A percentile compares a stretch with the other conserved stretches of the same genome.
phyloP scores from a whole-genome alignment of 2,329 filamentous ascomycete genomes.

The Didymella segeticola region DNA sequence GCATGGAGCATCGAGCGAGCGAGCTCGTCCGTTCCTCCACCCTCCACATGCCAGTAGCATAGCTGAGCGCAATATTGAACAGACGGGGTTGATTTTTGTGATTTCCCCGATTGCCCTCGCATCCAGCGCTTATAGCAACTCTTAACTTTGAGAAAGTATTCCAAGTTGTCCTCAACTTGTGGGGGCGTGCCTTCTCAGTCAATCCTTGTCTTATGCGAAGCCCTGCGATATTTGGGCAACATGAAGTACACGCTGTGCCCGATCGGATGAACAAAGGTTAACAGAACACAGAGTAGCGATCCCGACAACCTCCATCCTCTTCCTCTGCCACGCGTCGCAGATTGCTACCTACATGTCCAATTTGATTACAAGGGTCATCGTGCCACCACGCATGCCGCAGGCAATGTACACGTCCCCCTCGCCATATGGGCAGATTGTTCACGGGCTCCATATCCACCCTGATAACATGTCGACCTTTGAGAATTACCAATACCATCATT shows the following conservation, averaged over 20 bases:
- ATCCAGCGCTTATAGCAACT: background rate
- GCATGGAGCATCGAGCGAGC: background rate
- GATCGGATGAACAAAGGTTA: background rate
- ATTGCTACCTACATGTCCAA: background rate
- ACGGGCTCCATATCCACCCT: background rate
- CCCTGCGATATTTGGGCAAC: background rate
- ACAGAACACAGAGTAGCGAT: background rate
- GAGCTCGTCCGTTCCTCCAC: background rate
- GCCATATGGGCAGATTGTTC: background rate
- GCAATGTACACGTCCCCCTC: background rate
- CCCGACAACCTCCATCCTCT: background rate
- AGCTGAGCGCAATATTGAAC: background rate
- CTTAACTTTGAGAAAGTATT: background rate
- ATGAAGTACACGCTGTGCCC: background rate
- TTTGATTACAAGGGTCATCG: background rate
- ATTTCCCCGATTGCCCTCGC: background rate
- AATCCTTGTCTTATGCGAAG: background rate
- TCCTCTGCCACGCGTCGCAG: slow-evolving; percentile 1
- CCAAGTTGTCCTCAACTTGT: background rate
- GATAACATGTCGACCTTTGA: background rate
- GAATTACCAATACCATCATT: background rate
- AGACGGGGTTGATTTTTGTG: background rate
- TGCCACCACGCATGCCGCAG: background rate
- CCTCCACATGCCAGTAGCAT: background rate
- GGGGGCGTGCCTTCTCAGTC: background rate